phyloP scores from a whole-genome alignment of 2,329 filamentous ascomycete species.

The Penicillium sp. region DNA sequence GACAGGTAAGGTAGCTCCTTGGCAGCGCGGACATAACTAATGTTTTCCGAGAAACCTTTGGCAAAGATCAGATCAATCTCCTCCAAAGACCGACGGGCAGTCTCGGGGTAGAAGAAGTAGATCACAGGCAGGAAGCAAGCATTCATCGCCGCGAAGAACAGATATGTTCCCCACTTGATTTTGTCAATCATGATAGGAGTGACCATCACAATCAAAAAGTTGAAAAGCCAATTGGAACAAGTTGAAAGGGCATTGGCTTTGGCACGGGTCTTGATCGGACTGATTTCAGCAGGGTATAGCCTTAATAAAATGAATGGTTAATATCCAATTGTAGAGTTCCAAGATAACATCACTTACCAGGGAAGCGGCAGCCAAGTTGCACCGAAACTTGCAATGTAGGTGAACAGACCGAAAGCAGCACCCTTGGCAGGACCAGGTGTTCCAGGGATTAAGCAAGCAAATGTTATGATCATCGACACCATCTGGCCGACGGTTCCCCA shows the following conservation, averaged over 20 bases:
- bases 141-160: conserved; percentile 8
- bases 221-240: conserved; percentile 24
- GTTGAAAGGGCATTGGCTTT: conserved; percentile 55
- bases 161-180: conserved; percentile 10
- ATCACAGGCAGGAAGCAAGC: conserved; percentile 8
- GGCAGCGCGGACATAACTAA: conserved; percentile 23
- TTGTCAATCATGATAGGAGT: conserved; percentile 33
- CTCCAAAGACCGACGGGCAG: conserved; percentile 60
- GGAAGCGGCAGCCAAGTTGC: conserved; percentile 63
- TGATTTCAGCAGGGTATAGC: conserved; percentile 47
- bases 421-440: conserved; percentile 19
- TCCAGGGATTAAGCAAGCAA: conserved; percentile 24
- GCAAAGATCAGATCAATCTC: conserved; percentile 66
- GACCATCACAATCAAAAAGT: conserved; percentile 48
- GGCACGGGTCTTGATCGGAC: conserved; percentile 51
- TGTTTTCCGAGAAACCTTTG: conserved; percentile 14
- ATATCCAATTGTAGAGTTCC: not conserved
- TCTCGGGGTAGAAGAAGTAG: conserved; percentile 56
- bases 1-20: conserved; percentile 22
- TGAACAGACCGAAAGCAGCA: conserved; percentile 52
- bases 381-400: conserved; percentile 66
- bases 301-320: not conserved
- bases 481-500: conserved; percentile 29
- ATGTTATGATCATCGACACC: conserved; percentile 25
- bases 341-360: conserved; percentile 36